Base-by-base conservation (phyloP, 192 early-diverging fungal species). In the Coemansia sp. region DNA sequence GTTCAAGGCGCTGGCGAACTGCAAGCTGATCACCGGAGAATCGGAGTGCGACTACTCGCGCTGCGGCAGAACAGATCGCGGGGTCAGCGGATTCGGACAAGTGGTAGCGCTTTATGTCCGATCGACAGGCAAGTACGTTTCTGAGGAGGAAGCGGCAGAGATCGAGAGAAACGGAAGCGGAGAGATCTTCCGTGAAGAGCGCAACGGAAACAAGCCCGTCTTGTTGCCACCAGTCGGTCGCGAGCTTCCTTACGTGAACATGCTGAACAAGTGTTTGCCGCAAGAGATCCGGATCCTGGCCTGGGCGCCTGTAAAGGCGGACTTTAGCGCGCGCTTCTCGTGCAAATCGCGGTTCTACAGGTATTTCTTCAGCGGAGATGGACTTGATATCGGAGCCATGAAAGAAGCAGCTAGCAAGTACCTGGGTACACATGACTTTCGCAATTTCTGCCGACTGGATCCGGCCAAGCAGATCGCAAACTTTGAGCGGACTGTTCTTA, bases 401-500 rank as follows among this genome's bases (percentile, higher is more conserved):
- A 85, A 85, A 18, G 71, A 88, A 5, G 95, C 91, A 0, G 91
- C 92, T 4, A 53, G 67, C 33, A 64, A 73, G 44, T 93, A 90
- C 63, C 63, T 92, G 62, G 97, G 97, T 10, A 77, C 87, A 14
- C 94, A 95, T 65, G 95, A 99, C 74, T 99, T 94, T 67, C 89
- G 97, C 49, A 91, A 96, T 76, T 97, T 99, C 78, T 99, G 97
- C 77, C 95, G 96, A 74, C 78, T 97, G 45, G 96, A 99, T 81
- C 87, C 92, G 0, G 83, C 89, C 34, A 95, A 96, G 72, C 87
- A 92, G 68, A 89, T 94, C 35, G 74, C 70, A 16, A 91, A 88
- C 72, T 96, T 92, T 80, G 87, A 92, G 53, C 89, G 95, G 14
- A 87, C 81, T 11, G 87, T 98, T 21, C 66, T 88, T 18, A 84